phyloP scores from a whole-genome alignment of 163 green algal species.

The Scenedesmus sp. region DNA sequence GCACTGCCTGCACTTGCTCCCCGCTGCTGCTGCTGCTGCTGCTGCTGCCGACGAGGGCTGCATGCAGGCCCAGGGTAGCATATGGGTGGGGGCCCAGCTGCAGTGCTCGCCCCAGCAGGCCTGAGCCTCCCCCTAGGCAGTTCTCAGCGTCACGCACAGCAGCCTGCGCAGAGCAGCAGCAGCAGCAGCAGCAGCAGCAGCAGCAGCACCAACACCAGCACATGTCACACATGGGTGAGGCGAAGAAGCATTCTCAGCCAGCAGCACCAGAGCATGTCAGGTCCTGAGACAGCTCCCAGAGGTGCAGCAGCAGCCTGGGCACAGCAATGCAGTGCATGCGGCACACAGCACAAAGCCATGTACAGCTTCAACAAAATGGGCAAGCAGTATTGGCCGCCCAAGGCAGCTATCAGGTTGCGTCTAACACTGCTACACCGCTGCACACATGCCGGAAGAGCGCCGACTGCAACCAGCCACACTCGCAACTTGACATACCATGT shows the following conservation, averaged over 20 bases:
- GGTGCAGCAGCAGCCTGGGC: too few relatives aligned
- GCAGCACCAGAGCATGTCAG: background rate
- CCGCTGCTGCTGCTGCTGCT: slow-evolving; percentile 21
- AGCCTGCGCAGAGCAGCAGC: slow-evolving; percentile 50
- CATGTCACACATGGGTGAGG: too few relatives aligned
- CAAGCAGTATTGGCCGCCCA: background rate
- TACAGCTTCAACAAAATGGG: background rate
- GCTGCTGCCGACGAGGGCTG: background rate
- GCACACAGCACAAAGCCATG: background rate
- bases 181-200: background rate
- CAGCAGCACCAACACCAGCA: background rate
- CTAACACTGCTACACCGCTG: background rate
- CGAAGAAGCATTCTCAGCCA: background rate
- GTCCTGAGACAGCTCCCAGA: too few relatives aligned
- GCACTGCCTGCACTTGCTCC: background rate
- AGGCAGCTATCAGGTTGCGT: background rate
- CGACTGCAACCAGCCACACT: background rate
- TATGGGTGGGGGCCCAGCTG: slow-evolving; percentile 69
- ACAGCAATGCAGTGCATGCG: background rate
- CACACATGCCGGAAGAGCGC: background rate
- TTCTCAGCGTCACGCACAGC: slow-evolving; percentile 54
- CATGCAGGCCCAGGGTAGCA: slow-evolving; percentile 58
- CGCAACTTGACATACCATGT: background rate
- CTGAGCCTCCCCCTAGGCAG: slow-evolving; percentile 50
- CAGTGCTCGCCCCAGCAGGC: slow-evolving; percentile 56